A percentile compares a stretch with the other conserved stretches of the same genome.
phyloP scores from a whole-genome alignment of 2,329 filamentous ascomycete species.

The Aspergillus aculeatus region DNA sequence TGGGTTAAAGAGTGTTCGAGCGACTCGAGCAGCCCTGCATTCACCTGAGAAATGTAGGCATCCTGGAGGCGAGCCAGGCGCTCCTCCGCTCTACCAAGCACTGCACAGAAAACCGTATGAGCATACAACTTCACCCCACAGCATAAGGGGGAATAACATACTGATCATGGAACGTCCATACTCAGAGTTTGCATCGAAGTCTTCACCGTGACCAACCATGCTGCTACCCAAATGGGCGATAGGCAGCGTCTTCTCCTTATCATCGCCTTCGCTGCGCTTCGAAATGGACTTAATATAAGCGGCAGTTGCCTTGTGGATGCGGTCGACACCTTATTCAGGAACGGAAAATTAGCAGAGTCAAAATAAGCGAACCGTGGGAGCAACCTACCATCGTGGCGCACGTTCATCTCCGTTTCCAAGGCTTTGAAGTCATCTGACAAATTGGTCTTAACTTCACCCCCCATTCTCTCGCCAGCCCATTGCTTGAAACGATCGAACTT shows the following conservation, averaged over 20 bases:
- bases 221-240: constrained; percentile 75
- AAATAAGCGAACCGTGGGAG: background rate
- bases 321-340: constrained; percentile 74
- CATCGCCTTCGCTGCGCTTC: constrained; percentile 78
- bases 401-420: constrained; percentile 83
- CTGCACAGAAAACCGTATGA: constrained; percentile 39
- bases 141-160: constrained; percentile 40
- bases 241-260: constrained; percentile 82
- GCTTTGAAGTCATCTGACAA: constrained; percentile 88
- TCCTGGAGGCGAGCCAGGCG: constrained; percentile 83
- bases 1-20: constrained; percentile 84
- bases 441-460: constrained; percentile 80
- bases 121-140: background rate
- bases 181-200: constrained; percentile 86
- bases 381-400: constrained; percentile 76
- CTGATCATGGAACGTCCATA: constrained; percentile 82
- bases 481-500: constrained; percentile 95
- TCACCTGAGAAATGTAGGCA: constrained; percentile 73
- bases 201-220: constrained; percentile 87
- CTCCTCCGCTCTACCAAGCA: constrained; percentile 82
- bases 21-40: constrained; percentile 84
- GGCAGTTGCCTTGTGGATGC: constrained; percentile 80
- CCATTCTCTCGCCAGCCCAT: constrained; percentile 98
- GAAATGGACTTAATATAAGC: constrained; percentile 84
- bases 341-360: constrained; percentile 16